A percentile compares a stretch with the other conserved stretches of the same genome.
Evolutionary conservation across 1,284 basidiomycete genomes (phyloP).

Genomic region (Exsudoporus floridanus): DNA sequence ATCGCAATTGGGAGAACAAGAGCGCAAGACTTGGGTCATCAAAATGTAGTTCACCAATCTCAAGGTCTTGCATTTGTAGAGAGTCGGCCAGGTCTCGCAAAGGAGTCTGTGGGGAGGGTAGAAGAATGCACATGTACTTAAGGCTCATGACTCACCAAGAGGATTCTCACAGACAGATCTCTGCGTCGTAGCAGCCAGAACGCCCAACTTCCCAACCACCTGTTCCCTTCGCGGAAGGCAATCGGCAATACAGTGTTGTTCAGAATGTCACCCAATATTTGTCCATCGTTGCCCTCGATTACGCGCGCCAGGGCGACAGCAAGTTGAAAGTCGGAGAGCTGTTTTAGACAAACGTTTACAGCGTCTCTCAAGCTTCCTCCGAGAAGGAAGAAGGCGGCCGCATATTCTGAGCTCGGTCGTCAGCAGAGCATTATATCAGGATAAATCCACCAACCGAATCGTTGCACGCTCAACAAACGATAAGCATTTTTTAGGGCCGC

Average conservation of each 20-base stretch:
- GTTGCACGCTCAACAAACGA: slow-evolving; percentile 85
- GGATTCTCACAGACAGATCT: slow-evolving; percentile 82
- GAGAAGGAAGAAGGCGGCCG: slow-evolving; percentile 95
- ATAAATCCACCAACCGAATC: slow-evolving; percentile 67
- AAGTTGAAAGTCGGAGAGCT: slow-evolving; percentile 87
- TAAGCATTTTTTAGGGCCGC: slow-evolving; percentile 98
- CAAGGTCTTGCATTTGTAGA: slow-evolving; percentile 52
- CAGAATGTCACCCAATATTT: slow-evolving; percentile 71
- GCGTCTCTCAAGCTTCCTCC: slow-evolving; percentile 89
- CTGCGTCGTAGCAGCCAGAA: slow-evolving; percentile 87
- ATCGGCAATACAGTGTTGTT: slow-evolving; percentile 75
- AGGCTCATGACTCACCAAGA: slow-evolving; percentile 56
- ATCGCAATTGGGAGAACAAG: slow-evolving; percentile 86
- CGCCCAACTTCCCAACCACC: slow-evolving; percentile 97
- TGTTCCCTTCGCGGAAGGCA: slow-evolving; percentile 83
- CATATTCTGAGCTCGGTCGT: slow-evolving; percentile 67
- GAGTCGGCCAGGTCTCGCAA: slow-evolving; percentile 65
- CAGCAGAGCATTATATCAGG: not conserved
- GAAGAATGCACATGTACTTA: not conserved
- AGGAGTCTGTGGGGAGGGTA: slow-evolving; percentile 63
- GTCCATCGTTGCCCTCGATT: slow-evolving; percentile 81
- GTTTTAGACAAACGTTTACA: slow-evolving; percentile 86
- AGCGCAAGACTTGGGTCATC: slow-evolving; percentile 90
- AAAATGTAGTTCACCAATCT: slow-evolving; percentile 83
- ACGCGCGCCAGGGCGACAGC: slow-evolving; percentile 86